Evolutionary conservation across 2,329 filamentous ascomycete genomes (phyloP), one percentile per base, ranked within the genome.

Genomic region (Pyrenochaeta sp.): DNA sequence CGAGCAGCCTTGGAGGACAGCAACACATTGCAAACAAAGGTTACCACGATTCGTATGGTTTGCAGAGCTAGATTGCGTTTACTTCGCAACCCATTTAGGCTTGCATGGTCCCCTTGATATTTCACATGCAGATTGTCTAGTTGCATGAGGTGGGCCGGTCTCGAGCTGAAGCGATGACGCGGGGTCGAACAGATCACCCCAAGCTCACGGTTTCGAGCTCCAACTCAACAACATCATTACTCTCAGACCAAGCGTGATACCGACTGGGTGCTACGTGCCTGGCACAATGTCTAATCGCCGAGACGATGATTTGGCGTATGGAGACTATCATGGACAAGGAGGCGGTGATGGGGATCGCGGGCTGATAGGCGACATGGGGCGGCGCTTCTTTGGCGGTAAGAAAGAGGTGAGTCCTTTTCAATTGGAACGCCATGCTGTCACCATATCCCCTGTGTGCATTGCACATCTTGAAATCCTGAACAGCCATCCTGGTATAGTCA

Each of bases 281-380:
- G 37, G 23, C 49, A 56, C 55, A 39, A 75, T 75, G 73, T 64
- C 73, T 10, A 39, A 39, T 54, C 67, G 65, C 42, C 59, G 77
- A 50, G 80, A 85, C 59, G 81, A 85, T 61, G 76, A 78, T 56
- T 66, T 86, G 66, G 83, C 83, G 49, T 86, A 86, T 66, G 83
- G 83, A 56, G 78, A 82, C 31, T 83, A 82, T 61, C 74, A 80
- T 51, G 70, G 64, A 15, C 66, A 67, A 65, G 57, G 74, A 53
- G 61, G 68, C 63, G 60, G 73, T 31, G 78, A 79, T 39, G 75
- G 73, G 35, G 78, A 82, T 37, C 76, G 82, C 35, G 81, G 82
- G n/a, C 66, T 85, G 29, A 74, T 84, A 32, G 80, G 82, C 32
- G 81, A 83, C 63, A 78, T 83, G 54, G 80, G 82, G 52, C 77